Conservation (phyloP, 2,329 filamentous ascomycete species). For the Cadophora malorum region DNA sequence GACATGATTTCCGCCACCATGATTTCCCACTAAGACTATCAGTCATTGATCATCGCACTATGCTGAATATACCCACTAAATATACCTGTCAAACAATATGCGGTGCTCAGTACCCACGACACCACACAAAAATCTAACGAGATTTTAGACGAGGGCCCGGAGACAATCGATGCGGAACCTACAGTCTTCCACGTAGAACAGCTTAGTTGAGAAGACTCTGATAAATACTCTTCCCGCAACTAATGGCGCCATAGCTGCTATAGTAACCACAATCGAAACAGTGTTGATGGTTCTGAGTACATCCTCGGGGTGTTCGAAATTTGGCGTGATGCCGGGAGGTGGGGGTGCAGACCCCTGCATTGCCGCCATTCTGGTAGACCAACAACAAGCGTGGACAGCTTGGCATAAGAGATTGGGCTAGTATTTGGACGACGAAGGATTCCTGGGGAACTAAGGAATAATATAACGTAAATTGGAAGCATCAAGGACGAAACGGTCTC, state of each 20-base stretch:
- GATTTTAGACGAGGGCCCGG: neutral
- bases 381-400: neutral
- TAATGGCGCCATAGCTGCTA: slow-evolving; percentile 12
- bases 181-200: slow-evolving; percentile 20
- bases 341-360: slow-evolving; percentile 12
- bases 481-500: neutral
- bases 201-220: neutral
- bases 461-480: slow-evolving; percentile 9
- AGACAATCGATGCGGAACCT: neutral
- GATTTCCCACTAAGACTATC: slow-evolving; percentile 17
- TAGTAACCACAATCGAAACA: neutral
- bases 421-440: neutral
- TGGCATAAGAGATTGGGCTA: neutral
- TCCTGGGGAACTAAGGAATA: neutral
- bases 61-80: slow-evolving; percentile 17
- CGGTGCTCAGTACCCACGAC: slow-evolving; percentile 17
- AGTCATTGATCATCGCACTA: too few species aligned
- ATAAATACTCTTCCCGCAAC: slow-evolving; percentile 10
- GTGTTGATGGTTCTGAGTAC: slow-evolving; percentile 14
- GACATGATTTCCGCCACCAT: slow-evolving; percentile 28
- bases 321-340: slow-evolving; percentile 9
- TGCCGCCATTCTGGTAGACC: neutral
- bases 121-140: slow-evolving; percentile 18
- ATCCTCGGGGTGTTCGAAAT: slow-evolving; percentile 19
- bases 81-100: slow-evolving; percentile 12